Evolutionary conservation across 179 eudicot genomes (phyloP), one percentile per base, ranked within the genome.

Genomic region (Pouteria campechiana): DNA sequence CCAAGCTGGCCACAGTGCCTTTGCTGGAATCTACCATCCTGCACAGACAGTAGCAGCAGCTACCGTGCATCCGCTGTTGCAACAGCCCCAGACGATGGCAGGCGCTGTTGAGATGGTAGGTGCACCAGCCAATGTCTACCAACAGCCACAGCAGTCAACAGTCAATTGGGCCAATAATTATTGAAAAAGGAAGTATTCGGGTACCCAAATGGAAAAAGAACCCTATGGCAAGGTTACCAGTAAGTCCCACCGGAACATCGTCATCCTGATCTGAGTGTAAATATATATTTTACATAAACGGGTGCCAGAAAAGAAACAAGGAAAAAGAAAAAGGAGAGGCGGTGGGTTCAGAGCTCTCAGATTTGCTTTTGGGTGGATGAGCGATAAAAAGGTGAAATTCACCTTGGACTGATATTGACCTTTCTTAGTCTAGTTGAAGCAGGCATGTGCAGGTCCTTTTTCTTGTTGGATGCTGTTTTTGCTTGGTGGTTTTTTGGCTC

Each of bases 151-250:
- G 55, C 88, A 76, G 27, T 37, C 85, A 53, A 83, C 69, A 33
- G 50, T 73, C 33, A 78, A 74, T 46, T 81, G 92, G 95, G 80
- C 85, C 4, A 82, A 60, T 50, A 85, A 69, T 60, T 82, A 68
- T 63, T 85, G 53, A 76, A 53, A 28, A 32, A 32, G 34, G 16
- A 37, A 9, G 12, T 33, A 34, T n/a, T 46, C 25, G 50, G 4
- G 14, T 44, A 51, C 39, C 50, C 45, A 32, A 19, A 22, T 14
- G 25, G 33, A 51, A 40, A 34, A 43, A 34, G 41, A 47, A 30
- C 3, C n/a, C n/a, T n/a, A n/a, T n/a, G n/a, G n/a, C n/a, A n/a
- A n/a, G n/a, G n/a, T n/a, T n/a, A n/a, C n/a, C n/a, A n/a, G n/a
- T n/a, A n/a, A n/a, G n/a, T n/a, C n/a, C n/a, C n/a, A n/a, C n/a